Evolutionary conservation across 2,329 filamentous ascomycete species (phyloP).

Genomic region (Drechslera avenae): DNA sequence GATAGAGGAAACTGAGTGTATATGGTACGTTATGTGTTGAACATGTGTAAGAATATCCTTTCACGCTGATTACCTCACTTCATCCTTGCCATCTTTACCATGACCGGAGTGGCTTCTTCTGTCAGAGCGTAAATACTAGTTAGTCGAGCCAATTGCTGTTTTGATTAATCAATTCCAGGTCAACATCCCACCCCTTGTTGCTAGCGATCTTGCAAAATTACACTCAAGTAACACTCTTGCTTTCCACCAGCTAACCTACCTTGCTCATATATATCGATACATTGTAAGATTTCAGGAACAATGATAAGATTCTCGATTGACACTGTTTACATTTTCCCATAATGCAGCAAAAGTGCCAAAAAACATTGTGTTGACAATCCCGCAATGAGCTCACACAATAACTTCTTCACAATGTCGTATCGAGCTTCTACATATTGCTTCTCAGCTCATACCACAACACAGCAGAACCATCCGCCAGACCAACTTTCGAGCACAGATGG

Average conservation of each 20-base stretch:
- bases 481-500: too few relatives aligned
- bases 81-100: background rate
- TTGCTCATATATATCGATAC: background rate
- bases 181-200: too few relatives aligned
- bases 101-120: too few relatives aligned
- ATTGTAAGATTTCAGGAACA: too few relatives aligned
- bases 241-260: too few relatives aligned
- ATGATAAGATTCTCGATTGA: too few relatives aligned
- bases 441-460: background rate
- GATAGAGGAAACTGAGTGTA: constrained; percentile 22
- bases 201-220: too few relatives aligned
- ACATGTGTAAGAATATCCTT: constrained; percentile 12
- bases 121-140: too few relatives aligned
- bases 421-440: background rate
- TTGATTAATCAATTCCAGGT: background rate
- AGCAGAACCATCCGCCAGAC: background rate
- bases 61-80: background rate
- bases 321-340: too few relatives aligned
- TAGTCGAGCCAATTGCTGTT: too few relatives aligned
- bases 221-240: too few relatives aligned
- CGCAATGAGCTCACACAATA: background rate
- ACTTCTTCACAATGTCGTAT: background rate
- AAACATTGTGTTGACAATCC: background rate
- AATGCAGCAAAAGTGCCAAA: too few relatives aligned
- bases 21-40: constrained; percentile 3